Evolutionary conservation across 2,329 filamentous ascomycete genomes (phyloP), one percentile per base, ranked within the genome.

Genomic region (Byssothecium circinans): DNA sequence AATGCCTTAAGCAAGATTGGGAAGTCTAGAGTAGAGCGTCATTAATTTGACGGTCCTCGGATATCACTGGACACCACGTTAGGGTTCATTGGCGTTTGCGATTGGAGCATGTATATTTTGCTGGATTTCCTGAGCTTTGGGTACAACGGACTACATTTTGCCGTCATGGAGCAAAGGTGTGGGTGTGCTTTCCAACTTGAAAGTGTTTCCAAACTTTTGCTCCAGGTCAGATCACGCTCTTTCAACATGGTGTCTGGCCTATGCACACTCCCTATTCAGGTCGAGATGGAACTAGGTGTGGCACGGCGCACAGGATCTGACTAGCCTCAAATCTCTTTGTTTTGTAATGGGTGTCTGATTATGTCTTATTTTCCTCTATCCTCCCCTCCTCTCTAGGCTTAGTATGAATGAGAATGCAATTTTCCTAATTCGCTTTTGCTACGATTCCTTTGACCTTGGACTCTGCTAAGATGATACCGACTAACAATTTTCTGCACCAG

Each of bases 351-450:
- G 46, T 52, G 35, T 54, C 38, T 41, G 22, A 46, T 41, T 32
- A 42, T 30, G 19, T 34, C 30, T 51, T 43, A 40, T 15, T 27
- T 38, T 46, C 41, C 29, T 32, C 29, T 8, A 14, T 32, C 29
- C 29, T n/a, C 12, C 29, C 6, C 12, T 52, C 30, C 40, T 45
- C 51, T 49, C 48, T 59, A 59, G 46, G 47, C 37, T 32, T 56
- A 62, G 55, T 61, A 25, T 56, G 38, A 63, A 61, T 58, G 47
- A 51, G 57, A 57, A 49, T 42, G 38, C 35, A 2, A 17, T 48
- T 52, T 52, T 43, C 17, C 47, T 38, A 37, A 36, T 36, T 15
- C n/a, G n/a, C n/a, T n/a, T n/a, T n/a, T n/a, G n/a, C n/a, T n/a
- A n/a, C n/a, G n/a, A n/a, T n/a, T n/a, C n/a, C n/a, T n/a, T n/a